Percentiles rank a stretch among this genome's conserved stretches.
These are phyloP conservation scores for Piloderma croceum DNA, from an alignment of 768 basidiomycete species.

Conservation along the genomic window DNA sequence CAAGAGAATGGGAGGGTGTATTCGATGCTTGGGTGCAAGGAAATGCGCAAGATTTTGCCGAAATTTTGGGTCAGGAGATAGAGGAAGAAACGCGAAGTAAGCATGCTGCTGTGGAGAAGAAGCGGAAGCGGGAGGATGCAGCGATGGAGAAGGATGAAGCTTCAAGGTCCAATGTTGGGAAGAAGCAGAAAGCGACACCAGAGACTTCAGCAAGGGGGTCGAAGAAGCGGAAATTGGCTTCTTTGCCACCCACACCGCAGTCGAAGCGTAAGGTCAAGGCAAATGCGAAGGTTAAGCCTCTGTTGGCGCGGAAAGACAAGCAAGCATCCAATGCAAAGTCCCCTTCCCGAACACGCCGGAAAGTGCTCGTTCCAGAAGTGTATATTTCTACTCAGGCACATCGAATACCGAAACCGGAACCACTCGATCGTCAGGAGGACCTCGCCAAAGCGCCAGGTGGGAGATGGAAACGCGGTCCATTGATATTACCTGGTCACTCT, in stretches of 20 bases:
- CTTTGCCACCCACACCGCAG: not conserved
- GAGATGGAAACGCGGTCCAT: no score
- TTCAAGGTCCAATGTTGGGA: not conserved
- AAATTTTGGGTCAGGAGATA: slow-evolving; percentile 51
- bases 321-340: no score
- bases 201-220: not conserved
- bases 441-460: no score
- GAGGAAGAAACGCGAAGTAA: slow-evolving; percentile 49
- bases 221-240: not conserved
- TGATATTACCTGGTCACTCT: no score
- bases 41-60: slow-evolving; percentile 78
- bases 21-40: slow-evolving; percentile 90
- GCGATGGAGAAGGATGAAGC: not conserved
- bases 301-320: no score
- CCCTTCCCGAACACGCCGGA: no score
- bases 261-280: not conserved
- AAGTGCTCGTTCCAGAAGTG: not conserved
- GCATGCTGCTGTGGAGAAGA: slow-evolving; percentile 50
- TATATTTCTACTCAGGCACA: no score
- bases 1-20: slow-evolving; percentile 82
- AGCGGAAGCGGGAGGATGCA: slow-evolving; percentile 49
- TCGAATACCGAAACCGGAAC: no score
- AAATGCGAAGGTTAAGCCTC: no score
- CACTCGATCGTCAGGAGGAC: no score
- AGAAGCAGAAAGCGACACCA: not conserved